These are phyloP conservation scores for Phoma sp. DNA, from an alignment of 2,329 filamentous ascomycete species.

Conservation along the genomic window DNA sequence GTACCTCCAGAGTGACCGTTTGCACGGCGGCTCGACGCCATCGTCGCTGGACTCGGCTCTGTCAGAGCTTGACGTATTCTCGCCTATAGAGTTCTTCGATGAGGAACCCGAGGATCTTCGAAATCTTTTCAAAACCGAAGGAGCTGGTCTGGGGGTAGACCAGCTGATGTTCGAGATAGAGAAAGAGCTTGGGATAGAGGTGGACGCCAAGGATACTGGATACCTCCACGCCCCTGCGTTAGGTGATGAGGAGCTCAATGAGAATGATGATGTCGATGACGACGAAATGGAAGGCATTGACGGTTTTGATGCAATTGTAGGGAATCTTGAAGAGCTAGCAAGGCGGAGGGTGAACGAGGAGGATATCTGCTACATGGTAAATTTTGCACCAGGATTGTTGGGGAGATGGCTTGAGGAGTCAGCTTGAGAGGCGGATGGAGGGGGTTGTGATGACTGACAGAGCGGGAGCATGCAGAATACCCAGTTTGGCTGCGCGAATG, in stretches of 20 bases:
- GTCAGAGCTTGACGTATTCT: constrained; percentile 1
- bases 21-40: not conserved
- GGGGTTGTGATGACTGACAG: not conserved
- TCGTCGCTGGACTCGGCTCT: not conserved
- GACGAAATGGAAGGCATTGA: constrained; percentile 26
- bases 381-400: constrained; percentile 30
- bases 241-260: constrained; percentile 8
- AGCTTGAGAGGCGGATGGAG: not conserved
- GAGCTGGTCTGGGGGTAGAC: not conserved
- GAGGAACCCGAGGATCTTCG: not conserved
- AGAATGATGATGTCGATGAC: constrained; percentile 10
- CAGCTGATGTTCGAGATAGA: not conserved
- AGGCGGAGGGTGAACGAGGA: constrained; percentile 9
- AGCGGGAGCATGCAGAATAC: not conserved
- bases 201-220: not conserved
- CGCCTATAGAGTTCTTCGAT: not conserved
- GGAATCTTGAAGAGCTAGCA: constrained; percentile 19
- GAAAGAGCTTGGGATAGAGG: not conserved
- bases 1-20: not conserved
- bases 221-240: not conserved
- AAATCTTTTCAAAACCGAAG: too few relatives aligned
- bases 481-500: not conserved
- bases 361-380: constrained; percentile 27
- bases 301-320: constrained; percentile 19
- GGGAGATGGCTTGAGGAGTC: constrained; percentile 1